phyloP scores from a whole-genome alignment of 805 yeast species.

The Metschnikowia rubicola region DNA sequence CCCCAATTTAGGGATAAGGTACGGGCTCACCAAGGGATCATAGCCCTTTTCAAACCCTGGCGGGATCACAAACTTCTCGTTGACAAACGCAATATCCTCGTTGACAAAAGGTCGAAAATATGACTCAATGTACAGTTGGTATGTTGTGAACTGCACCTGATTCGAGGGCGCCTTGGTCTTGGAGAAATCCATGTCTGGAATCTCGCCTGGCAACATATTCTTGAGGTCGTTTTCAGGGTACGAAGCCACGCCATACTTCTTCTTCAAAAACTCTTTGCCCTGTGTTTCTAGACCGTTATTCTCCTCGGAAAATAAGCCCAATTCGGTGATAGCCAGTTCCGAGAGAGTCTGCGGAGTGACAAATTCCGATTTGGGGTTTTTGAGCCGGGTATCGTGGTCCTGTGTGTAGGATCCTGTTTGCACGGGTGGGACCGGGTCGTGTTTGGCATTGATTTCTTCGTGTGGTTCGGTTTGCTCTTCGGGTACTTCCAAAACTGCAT shows the following conservation, averaged over 20 bases:
- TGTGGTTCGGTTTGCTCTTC: not conserved
- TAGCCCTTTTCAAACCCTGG: conserved; percentile 48
- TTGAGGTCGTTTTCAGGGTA: conserved; percentile 77
- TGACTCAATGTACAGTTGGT: conserved; percentile 79
- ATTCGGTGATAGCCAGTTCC: conserved; percentile 52
- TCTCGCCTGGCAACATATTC: conserved; percentile 77
- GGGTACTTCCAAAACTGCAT: conserved; percentile 6
- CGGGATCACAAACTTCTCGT: conserved; percentile 57
- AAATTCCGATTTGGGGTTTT: conserved; percentile 74
- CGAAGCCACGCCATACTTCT: conserved; percentile 83
- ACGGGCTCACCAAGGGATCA: conserved; percentile 69
- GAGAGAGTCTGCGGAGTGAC: conserved; percentile 70
- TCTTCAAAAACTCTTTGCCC: conserved; percentile 72
- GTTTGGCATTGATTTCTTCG: conserved; percentile 22
- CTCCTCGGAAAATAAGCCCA: conserved; percentile 65
- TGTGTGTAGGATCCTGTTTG: conserved; percentile 43
- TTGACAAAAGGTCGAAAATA: conserved; percentile 73
- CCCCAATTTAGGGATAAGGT: conserved; percentile 80
- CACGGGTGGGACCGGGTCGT: conserved; percentile 44
- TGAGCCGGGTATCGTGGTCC: conserved; percentile 56
- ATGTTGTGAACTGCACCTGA: conserved; percentile 90
- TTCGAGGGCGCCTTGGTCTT: conserved; percentile 67
- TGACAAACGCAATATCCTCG: conserved; percentile 76
- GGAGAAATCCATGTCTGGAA: conserved; percentile 85
- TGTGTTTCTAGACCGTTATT: conserved; percentile 56